These are phyloP conservation scores for Ceratobasidium theobromae DNA, from an alignment of 1,284 basidiomycete species.

Conservation along the genomic window DNA sequence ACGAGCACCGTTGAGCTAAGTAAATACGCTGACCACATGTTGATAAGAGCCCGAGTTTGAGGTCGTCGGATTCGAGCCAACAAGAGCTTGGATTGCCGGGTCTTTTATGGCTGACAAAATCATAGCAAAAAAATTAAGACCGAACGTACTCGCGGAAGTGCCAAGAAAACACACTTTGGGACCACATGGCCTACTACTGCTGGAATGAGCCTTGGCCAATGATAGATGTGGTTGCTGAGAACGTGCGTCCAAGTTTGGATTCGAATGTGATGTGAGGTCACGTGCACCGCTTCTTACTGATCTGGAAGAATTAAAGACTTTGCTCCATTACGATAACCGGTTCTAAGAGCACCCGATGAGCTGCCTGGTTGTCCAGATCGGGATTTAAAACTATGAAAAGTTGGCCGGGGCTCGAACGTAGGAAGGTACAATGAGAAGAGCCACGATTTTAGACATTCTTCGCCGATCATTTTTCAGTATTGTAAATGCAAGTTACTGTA, in stretches of 20 bases:
- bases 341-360: too few species aligned
- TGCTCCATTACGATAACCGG: too few species aligned
- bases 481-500: too few species aligned
- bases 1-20: not conserved
- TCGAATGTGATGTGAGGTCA: conserved; percentile 16
- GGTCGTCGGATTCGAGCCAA: not conserved
- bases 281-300: conserved; percentile 19
- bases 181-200: not conserved
- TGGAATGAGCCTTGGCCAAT: not conserved
- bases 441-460: too few species aligned
- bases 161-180: conserved; percentile 12
- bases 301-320: too few species aligned
- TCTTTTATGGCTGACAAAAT: not conserved
- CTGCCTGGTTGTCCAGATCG: too few species aligned
- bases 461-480: too few species aligned
- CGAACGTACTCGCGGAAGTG: not conserved
- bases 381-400: too few species aligned
- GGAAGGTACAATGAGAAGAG: too few species aligned
- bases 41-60: not conserved
- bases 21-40: conserved; percentile 22
- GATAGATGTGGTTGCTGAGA: not conserved
- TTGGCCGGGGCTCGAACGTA: too few species aligned
- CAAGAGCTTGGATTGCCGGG: not conserved
- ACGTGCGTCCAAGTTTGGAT: conserved; percentile 4
- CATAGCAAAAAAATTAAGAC: not conserved